A percentile compares a stretch with the other conserved stretches of the same genome.
Evolutionary conservation across 257 asterid genomes (phyloP).

Genomic region (Echites panduratus): DNA sequence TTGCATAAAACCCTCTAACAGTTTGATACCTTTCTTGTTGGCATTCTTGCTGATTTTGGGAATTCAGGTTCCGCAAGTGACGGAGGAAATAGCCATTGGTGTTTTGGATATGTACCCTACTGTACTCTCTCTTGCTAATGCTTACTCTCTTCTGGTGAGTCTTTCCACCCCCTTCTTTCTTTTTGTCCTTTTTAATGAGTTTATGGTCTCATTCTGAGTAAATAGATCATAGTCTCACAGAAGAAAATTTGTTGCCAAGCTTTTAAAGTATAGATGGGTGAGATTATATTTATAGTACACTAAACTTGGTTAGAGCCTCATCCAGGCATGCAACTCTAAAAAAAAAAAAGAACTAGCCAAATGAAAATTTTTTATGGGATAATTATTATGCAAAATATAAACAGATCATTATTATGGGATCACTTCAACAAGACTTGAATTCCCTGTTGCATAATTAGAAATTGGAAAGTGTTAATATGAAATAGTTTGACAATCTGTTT

Average conservation of each 20-base stretch:
- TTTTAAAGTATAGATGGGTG: background rate
- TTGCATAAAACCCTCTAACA: background rate
- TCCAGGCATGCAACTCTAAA: background rate
- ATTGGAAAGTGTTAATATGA: background rate
- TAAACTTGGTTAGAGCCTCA: background rate
- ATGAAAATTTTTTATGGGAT: too few relatives aligned
- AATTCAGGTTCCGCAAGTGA: conserved; percentile 90
- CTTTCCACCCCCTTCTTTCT: background rate
- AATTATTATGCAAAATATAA: too few relatives aligned
- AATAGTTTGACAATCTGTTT: background rate
- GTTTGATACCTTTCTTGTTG: background rate
- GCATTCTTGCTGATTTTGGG: background rate
- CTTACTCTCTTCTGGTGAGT: conserved; percentile 78
- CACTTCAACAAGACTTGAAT: background rate
- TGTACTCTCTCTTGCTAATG: conserved; percentile 66
- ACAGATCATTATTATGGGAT: background rate
- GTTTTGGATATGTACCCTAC: conserved; percentile 91
- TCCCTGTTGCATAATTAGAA: background rate
- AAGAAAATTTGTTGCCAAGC: background rate
- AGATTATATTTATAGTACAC: background rate
- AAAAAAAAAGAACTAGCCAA: too few relatives aligned
- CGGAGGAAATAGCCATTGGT: conserved; percentile 83
- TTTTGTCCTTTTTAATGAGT: background rate
- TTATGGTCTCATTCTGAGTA: background rate
- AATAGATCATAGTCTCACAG: background rate